A percentile compares a stretch with the other conserved stretches of the same genome.
Evolutionary conservation across 345 rosid genomes (phyloP).

Genomic region (Eucalyptus virginea): DNA sequence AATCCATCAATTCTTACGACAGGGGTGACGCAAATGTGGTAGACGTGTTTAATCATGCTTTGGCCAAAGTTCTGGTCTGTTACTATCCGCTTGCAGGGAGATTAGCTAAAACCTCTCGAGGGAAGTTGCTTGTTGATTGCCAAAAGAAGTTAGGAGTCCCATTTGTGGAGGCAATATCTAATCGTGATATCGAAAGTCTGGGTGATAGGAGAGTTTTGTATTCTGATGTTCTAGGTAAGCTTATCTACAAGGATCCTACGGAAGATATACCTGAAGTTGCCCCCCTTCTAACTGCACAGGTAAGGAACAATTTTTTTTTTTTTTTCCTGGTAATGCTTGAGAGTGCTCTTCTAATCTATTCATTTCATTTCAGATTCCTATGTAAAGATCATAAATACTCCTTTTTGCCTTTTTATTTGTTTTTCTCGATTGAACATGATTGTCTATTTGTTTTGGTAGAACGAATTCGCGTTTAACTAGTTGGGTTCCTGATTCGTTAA

Average conservation of each 20-base stretch:
- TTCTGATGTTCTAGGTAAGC: not conserved
- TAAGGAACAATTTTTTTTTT: not conserved
- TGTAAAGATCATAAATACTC: too few relatives aligned
- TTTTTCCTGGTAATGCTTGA: not conserved
- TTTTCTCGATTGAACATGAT: too few relatives aligned
- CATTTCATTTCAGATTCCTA: too few relatives aligned
- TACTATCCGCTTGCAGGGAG: constrained; percentile 56
- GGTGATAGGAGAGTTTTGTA: not conserved
- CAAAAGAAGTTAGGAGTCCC: constrained; percentile 10
- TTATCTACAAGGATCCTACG: not conserved
- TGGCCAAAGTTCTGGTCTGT: constrained; percentile 29
- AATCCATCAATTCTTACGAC: too few relatives aligned
- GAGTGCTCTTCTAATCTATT: too few relatives aligned
- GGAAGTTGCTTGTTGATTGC: constrained; percentile 16
- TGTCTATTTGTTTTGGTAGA: too few relatives aligned
- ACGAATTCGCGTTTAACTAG: fast-evolving
- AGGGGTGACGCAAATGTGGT: too few relatives aligned
- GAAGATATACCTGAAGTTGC: not conserved
- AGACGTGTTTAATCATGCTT: constrained; percentile 20
- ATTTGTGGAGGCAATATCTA: too few relatives aligned
- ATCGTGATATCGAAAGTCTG: constrained; percentile 14
- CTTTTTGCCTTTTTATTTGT: too few relatives aligned
- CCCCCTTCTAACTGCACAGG: not conserved
- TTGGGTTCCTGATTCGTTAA: too few relatives aligned
- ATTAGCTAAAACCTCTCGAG: constrained; percentile 18